These are phyloP conservation scores for Neurospora sp. DNA, from an alignment of 495 filamentous ascomycete species.

Conservation along the genomic window DNA sequence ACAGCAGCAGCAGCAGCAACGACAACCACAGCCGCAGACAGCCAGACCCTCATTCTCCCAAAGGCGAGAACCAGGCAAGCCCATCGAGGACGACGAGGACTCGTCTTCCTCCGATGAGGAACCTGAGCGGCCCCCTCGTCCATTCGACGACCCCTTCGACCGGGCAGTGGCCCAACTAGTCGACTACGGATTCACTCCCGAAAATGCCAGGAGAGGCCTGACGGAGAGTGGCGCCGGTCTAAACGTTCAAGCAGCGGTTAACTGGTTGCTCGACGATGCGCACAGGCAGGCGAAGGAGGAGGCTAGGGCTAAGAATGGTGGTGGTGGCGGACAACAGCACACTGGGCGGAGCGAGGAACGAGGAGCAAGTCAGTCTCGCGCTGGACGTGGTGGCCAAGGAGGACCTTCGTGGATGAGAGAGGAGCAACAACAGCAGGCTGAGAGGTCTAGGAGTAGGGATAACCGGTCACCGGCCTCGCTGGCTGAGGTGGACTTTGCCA, in stretches of 20 bases:
- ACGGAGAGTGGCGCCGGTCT: slow-evolving; percentile 66
- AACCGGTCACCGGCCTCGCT: slow-evolving; percentile 45
- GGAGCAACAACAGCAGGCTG: slow-evolving; percentile 13
- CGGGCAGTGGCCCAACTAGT: slow-evolving; percentile 80
- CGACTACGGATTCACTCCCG: slow-evolving; percentile 86
- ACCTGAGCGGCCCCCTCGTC: slow-evolving; percentile 16
- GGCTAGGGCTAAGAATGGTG: slow-evolving; percentile 15
- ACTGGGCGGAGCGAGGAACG: slow-evolving; percentile 14
- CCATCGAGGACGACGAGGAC: slow-evolving; percentile 36
- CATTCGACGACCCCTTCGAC: slow-evolving; percentile 54
- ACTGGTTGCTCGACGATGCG: slow-evolving; percentile 83
- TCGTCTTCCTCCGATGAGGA: slow-evolving; percentile 33
- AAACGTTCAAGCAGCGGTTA: slow-evolving; percentile 79
- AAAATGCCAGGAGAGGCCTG: slow-evolving; percentile 69
- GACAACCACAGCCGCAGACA: not conserved
- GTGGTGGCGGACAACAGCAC: slow-evolving; percentile 14
- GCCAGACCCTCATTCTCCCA: slow-evolving; percentile 12
- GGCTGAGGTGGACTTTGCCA: slow-evolving; percentile 66
- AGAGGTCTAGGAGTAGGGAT: slow-evolving; percentile 38
- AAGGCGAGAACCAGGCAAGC: slow-evolving; percentile 33
- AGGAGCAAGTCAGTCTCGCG: slow-evolving; percentile 24
- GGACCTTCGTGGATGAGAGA: slow-evolving; percentile 30
- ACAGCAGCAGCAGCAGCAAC: not conserved
- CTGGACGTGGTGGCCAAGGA: slow-evolving; percentile 5
- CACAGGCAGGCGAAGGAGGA: slow-evolving; percentile 60